Evolutionary conservation across 306 rosid species (phyloP).

Genomic region (Vicia sativa): DNA sequence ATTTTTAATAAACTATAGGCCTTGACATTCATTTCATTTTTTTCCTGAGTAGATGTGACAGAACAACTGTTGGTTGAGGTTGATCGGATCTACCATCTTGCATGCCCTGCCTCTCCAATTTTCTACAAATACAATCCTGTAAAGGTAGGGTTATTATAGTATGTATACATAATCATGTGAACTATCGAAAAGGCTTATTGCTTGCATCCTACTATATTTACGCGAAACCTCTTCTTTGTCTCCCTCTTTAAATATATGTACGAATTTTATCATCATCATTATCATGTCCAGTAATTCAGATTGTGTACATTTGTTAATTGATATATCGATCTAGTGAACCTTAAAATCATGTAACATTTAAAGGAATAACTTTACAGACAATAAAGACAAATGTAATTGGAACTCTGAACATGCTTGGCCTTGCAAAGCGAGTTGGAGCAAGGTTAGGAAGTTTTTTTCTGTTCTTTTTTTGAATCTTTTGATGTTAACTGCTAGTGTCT

Average conservation of each 20-base stretch:
- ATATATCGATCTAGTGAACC: conserved; percentile 26
- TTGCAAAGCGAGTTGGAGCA: conserved; percentile 97
- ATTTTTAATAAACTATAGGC: not conserved
- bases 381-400: conserved; percentile 43
- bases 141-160: conserved; percentile 52
- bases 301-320: conserved; percentile 10
- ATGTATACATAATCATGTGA: not conserved
- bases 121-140: conserved; percentile 96
- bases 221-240: not conserved
- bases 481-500: conserved; percentile 6
- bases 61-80: conserved; percentile 88
- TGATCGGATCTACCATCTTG: conserved; percentile 95
- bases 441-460: conserved; percentile 47
- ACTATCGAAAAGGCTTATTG: not conserved
- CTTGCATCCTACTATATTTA: not conserved
- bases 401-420: conserved; percentile 94
- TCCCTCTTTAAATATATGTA: not conserved
- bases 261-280: not conserved
- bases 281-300: not conserved
- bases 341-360: conserved; percentile 39
- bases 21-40: conserved; percentile 2
- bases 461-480: not conserved
- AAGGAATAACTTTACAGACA: conserved; percentile 58
- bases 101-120: conserved; percentile 97
- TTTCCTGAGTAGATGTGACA: conserved; percentile 68